Base-by-base conservation (phyloP, 2,329 filamentous ascomycete species). In the Colletotrichum navitas region DNA sequence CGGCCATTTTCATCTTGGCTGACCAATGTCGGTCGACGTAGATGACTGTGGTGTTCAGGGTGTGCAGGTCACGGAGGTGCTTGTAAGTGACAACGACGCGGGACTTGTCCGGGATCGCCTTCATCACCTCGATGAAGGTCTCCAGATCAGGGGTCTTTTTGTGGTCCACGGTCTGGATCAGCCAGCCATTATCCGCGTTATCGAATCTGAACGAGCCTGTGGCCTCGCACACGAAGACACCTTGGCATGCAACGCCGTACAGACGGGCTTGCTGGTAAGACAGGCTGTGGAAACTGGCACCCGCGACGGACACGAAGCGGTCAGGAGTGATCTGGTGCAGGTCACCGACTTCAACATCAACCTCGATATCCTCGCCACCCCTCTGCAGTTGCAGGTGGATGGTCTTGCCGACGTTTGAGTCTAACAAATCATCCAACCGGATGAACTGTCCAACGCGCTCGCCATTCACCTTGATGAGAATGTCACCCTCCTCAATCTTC, bases 251-350 rank as follows among this genome's bases (percentile, higher is more conserved):
- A 69, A 99, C 95, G 43, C 95, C 95, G 80, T 98, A 98, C 5
- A 98, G 88, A 12, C 96, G 91, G n/a, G 96, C 94, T 82, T 98
- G 95, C 79, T 99, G 96, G 81, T 99, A 99, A 0, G 97, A 99
- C 24, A 99, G 86, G 79, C 97, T 90, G 83, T 99, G 97, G 85
- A 99, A 98, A 71, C 94, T 95, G 32, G 92, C 96, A 26, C 96
- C 97, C 52, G 95, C 94, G 54, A 98, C 95, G 5, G 94, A 94
- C 65, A 98, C 93, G 79, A 98, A 99, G 72, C 95, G 92, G 82
- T 98, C 95, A 18, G 97, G 96, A 3, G 96, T 98, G 80, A 99
- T 99, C 68, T 89, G 89, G 84, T 99, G 96, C 73, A 99, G 87
- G 79, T 99, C 93, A 60, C 93, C 94, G 55, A 98, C 95, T 63